Base-by-base conservation (phyloP, 225 moss, liverwort and hornwort genomes). In the Bryum argenteum region DNA sequence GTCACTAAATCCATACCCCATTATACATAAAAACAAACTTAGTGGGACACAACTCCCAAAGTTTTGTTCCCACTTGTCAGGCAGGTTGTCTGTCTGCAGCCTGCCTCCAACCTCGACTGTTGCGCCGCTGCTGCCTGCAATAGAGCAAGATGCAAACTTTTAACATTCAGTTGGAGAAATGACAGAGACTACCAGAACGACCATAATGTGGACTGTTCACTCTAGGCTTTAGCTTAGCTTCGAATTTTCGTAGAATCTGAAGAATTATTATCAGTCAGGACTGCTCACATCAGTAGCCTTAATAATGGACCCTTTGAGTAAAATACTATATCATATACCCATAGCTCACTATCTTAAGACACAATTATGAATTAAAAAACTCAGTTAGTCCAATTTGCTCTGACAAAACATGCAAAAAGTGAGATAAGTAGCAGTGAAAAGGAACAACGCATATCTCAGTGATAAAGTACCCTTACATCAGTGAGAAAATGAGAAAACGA, bases 61-160 rank as follows among this genome's bases (percentile, higher is more conserved):
- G 50, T 61, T 61, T 51, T 51, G n/a, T 61, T 65, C 37, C 65
- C 5, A 1, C 6, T 47, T 74, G 65, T 58, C 65, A 74, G 65
- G 2, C 19, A 51, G 65, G 57, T 74, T 57, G 33, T 33, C 33
- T 33, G 33, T 57, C 57, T 57, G 65, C 47, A n/a, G n/a, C n/a
- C n/a, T n/a, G n/a, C n/a, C n/a, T 37, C 66, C 33, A 20, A 11
- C 56, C 65, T 65, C 65, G 74, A 58, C 74, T 66, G 65, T 1
- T 58, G 74, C 11, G 74, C 56, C 58, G 65, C 11, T 38, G 45
- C 15, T 44, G 45, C 57, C 47, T 66, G 55, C 38, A 33, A 70
- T 37, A 33, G 54, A 37, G 71, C n/a, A 61, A 33, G 4, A 33
- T 33, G 33, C 3, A 33, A 33, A 33, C 33, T 33, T 33, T 61